Evolutionary conservation across 2,329 filamentous ascomycete species (phyloP).

Genomic region (Fusarium secorum): DNA sequence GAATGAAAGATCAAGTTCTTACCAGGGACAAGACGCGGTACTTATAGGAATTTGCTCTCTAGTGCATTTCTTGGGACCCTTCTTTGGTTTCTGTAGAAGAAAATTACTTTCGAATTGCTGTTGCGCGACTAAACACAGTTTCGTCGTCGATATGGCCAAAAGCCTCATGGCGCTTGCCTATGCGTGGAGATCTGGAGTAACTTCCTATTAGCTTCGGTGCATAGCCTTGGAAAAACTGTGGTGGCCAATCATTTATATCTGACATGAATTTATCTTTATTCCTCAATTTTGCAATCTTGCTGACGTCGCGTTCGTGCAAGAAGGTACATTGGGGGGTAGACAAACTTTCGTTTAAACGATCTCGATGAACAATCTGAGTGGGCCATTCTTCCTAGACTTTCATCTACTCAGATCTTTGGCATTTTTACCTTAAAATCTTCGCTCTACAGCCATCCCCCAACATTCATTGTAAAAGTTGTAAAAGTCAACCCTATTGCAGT

Average conservation of each 20-base stretch:
- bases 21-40: background rate
- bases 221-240: accelerated
- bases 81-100: background rate
- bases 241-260: accelerated
- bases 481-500: accelerated
- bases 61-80: accelerated
- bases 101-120: too few species aligned
- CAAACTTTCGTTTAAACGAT: background rate
- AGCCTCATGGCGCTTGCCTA: accelerated
- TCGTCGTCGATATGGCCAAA: accelerated
- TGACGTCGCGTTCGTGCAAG: background rate
- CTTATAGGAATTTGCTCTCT: too few species aligned
- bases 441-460: too few species aligned
- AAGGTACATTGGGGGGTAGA: background rate
- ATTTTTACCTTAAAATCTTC: accelerated
- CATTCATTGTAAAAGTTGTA: accelerated
- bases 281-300: background rate
- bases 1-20: background rate
- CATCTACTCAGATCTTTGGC: background rate
- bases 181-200: background rate
- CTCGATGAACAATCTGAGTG: accelerated
- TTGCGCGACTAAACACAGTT: accelerated
- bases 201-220: background rate
- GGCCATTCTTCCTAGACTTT: background rate
- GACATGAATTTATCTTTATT: background rate